Evolutionary conservation across 2,329 filamentous ascomycete species (phyloP).

Genomic region (Lecanoromycetidae sp.): DNA sequence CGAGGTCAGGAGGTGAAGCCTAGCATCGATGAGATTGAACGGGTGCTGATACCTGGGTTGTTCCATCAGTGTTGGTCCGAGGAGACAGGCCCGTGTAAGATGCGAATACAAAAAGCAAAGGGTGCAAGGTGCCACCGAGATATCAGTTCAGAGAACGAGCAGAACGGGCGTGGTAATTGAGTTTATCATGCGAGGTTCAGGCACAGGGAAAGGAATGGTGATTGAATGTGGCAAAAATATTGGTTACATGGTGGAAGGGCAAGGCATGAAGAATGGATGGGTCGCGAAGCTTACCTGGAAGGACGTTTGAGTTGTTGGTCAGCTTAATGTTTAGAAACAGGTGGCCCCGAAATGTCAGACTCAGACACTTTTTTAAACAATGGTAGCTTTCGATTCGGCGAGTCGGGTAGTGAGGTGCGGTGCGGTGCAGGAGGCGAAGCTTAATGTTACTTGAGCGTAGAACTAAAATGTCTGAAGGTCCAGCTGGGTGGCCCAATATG

Average conservation of each 20-base stretch:
- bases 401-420: no score
- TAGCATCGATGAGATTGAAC: slow-evolving; percentile 1
- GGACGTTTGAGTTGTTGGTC: background rate
- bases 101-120: background rate
- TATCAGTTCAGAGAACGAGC: background rate
- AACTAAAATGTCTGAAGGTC: no score
- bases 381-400: no score
- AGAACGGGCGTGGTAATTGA: no score
- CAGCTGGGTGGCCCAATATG: no score
- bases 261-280: background rate
- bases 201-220: background rate
- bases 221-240: background rate
- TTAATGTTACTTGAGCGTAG: no score
- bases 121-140: background rate
- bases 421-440: no score
- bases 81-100: background rate
- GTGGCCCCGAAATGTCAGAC: slow-evolving; percentile 1
- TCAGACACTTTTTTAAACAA: no score
- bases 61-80: slow-evolving; percentile 5
- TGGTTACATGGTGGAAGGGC: background rate
- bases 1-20: background rate
- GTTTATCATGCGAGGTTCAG: background rate
- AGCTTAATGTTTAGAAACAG: slow-evolving; percentile 1
- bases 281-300: slow-evolving; percentile 10
- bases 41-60: slow-evolving; percentile 3